Conservation (phyloP, 176 grass and related monocot species). For the Eragrostis curvula region DNA sequence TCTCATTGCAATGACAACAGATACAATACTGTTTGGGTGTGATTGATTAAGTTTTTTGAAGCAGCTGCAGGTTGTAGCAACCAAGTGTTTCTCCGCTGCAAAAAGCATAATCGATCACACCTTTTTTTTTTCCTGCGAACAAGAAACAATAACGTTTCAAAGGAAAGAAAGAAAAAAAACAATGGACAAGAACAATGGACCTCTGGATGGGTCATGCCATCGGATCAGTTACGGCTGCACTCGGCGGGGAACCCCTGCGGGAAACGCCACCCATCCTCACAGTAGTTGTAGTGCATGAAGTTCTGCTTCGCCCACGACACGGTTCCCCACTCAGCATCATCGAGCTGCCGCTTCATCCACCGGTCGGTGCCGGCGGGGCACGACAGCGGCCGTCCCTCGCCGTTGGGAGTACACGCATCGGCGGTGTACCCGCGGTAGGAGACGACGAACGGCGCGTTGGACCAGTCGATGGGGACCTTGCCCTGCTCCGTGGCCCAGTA, state of each 20-base stretch:
- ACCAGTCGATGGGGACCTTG: slow-evolving; percentile 68
- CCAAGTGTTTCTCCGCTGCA: no score
- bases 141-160: no score
- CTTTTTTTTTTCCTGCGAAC: no score
- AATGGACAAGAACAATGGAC: no score
- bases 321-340: not conserved
- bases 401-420: slow-evolving; percentile 45
- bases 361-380: slow-evolving; percentile 37
- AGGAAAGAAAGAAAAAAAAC: no score
- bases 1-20: no score
- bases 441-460: slow-evolving; percentile 52
- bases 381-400: not conserved
- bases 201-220: not conserved
- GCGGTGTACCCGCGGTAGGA: slow-evolving; percentile 46
- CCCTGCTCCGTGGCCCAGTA: slow-evolving; percentile 76
- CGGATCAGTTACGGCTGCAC: slow-evolving; percentile 28
- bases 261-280: slow-evolving; percentile 45
- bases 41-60: no score
- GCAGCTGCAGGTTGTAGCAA: no score
- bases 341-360: no score
- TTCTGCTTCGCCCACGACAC: slow-evolving; percentile 46
- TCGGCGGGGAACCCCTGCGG: slow-evolving; percentile 48
- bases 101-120: no score
- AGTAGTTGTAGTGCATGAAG: slow-evolving; percentile 56
- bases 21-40: no score